A percentile compares a stretch with the other conserved stretches of the same genome.
Conservation (phyloP, 805 yeast genomes). For the Metschnikowia lunata region DNA sequence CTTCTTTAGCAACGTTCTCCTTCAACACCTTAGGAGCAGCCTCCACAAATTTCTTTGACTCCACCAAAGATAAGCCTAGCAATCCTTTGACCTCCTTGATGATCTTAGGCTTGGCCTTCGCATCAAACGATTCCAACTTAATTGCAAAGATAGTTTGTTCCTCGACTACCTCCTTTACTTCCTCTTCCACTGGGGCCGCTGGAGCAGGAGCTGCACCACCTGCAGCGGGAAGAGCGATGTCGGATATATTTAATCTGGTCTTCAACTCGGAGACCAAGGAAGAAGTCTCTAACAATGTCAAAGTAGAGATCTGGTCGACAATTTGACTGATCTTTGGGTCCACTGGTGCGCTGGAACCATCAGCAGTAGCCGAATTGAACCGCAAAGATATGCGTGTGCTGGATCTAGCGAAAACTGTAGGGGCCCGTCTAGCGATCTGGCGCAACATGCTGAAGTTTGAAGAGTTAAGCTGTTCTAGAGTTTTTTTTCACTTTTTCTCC, state of each 20-base stretch:
- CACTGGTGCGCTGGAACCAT: conserved; percentile 46
- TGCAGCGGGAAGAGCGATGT: conserved; percentile 71
- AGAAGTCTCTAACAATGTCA: conserved; percentile 94
- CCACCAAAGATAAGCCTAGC: conserved; percentile 89
- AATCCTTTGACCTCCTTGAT: conserved; percentile 94
- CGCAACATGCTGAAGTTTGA: conserved; percentile 25
- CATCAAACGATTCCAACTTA: conserved; percentile 89
- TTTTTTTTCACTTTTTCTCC: conserved; percentile 9
- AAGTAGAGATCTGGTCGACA: conserved; percentile 85
- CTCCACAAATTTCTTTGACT: conserved; percentile 96
- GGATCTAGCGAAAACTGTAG: conserved; percentile 30
- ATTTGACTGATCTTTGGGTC: conserved; percentile 85
- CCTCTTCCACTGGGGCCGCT: conserved; percentile 68
- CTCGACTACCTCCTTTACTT: conserved; percentile 70
- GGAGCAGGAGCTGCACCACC: conserved; percentile 56
- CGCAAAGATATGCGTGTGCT: conserved; percentile 29
- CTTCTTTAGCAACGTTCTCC: conserved; percentile 95
- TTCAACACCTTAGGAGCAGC: conserved; percentile 93
- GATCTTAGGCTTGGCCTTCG: conserved; percentile 94
- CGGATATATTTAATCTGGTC: conserved; percentile 85
- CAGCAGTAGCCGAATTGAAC: conserved; percentile 44
- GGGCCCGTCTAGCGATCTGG: conserved; percentile 35
- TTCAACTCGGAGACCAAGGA: conserved; percentile 74
- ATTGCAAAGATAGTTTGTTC: conserved; percentile 91
- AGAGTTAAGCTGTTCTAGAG: conserved; percentile 7